Base-by-base conservation (phyloP, 2,329 filamentous ascomycete species). In the Ceratocystis diversiconidia region DNA sequence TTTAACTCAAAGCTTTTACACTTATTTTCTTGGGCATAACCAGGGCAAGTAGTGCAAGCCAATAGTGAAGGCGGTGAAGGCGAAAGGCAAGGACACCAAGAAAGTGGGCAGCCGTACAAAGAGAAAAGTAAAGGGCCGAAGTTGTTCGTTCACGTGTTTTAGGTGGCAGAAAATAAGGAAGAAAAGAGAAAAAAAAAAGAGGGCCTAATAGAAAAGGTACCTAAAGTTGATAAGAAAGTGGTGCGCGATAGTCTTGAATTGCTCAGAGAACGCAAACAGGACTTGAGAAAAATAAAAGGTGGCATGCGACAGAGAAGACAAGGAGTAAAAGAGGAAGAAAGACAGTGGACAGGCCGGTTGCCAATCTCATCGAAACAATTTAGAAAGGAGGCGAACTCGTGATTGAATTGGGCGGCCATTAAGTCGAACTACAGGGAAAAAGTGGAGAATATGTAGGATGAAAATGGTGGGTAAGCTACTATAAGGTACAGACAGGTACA, bases 1-100 rank as follows among this genome's bases (percentile, higher is more conserved):
- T 63, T 50, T 48, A 41, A 36, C 59, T 28, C 59, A 43, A 61
- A 61, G 41, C 22, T 61, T 61, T 61, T 61, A 44, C 32, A 36
- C 25, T 61, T 62, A 30, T 62, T 48, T 36, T 4, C 12, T n/a
- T 59, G 59, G 43, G 59, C 59, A 44, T 32, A 52, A 63, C 25
- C 25, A 52, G 25, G 32, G 32, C 52, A 57, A 22, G 52, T 28
- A 28, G 32, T 36, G 32, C 32, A 25, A 57, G 52, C 52, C 52
- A 59, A 32, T 28, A 36, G 25, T 30, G 12, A 59, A 59, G 52
- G 52, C 52, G 52, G 52, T 59, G 25, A 59, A 52, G 48, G 48
- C 15, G 10, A 25, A 52, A 52, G 2, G n/a, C 25, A 52, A 52
- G 19, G 28, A 25, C 22, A 17, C 2, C 28, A 15, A 63, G 19